Conservation (phyloP, 2,329 filamentous ascomycete genomes). For the Trichoderma gracile region DNA sequence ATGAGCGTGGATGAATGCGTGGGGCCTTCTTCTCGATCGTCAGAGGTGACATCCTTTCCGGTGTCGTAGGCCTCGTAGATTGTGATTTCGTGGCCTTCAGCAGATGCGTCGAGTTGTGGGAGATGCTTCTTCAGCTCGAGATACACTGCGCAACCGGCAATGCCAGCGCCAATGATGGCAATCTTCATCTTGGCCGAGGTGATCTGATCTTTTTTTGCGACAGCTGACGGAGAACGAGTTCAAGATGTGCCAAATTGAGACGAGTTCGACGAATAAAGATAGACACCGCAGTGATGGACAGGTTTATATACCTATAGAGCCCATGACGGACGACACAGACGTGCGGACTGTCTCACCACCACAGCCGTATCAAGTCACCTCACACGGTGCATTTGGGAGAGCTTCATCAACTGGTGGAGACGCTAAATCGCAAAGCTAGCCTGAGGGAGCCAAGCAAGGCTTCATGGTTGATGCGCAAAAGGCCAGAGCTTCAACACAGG, state of each 20-base stretch:
- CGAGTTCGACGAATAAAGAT: neutral
- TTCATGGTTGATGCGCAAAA: neutral
- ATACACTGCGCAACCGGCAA: conserved; percentile 33
- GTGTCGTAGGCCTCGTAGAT: conserved; percentile 34
- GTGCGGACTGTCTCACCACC: neutral
- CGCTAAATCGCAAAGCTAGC: conserved; percentile 25
- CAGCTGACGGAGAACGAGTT: neutral
- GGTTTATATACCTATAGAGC: neutral
- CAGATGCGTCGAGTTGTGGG: neutral
- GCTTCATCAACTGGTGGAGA: conserved; percentile 14
- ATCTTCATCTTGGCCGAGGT: conserved; percentile 29
- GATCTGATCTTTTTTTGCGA: too few species aligned
- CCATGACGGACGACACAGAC: neutral
- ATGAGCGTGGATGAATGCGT: conserved; percentile 33
- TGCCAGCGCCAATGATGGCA: conserved; percentile 33
- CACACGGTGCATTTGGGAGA: conserved; percentile 7
- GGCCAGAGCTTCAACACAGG: neutral
- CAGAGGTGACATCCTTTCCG: conserved; percentile 26
- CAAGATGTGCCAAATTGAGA: too few species aligned
- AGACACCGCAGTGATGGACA: neutral
- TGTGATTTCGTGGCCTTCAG: conserved; percentile 28
- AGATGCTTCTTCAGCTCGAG: conserved; percentile 32
- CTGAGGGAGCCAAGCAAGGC: neutral
- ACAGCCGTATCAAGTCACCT: neutral
- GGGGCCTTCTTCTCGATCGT: conserved; percentile 28